Evolutionary conservation across 1,284 basidiomycete species (phyloP), one percentile per base, ranked within the genome.

Genomic region (Cutaneotrichosporon sp.): DNA sequence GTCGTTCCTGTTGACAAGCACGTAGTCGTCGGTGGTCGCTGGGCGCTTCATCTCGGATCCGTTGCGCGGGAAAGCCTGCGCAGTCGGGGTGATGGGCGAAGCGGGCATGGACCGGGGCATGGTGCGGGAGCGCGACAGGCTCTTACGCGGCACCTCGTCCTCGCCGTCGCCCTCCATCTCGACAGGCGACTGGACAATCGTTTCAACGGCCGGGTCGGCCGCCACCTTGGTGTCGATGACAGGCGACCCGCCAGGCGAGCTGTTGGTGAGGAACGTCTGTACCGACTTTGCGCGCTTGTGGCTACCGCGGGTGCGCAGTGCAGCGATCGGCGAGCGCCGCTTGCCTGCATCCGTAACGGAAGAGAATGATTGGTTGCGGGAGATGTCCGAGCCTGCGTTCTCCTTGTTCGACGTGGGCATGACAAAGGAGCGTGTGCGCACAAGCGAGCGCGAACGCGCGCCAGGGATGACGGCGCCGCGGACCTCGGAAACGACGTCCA

Each of bases 351-450:
- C 55, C 21, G 15, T 43, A 3, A 57, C 10, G 3, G 55, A 57
- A 4, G 51, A 49, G 23, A 50, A 53, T 15, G 55, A 57, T 10
- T 44, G 46, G 40, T 51, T 53, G 44, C 51, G 55, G 10, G 55
- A 50, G 15, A 52, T 40, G 37, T 51, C 50, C 17, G 17, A 21
- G 41, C 26, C 37, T 14, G 50, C 40, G 4, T 30, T 41, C 20
- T 35, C 39, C 18, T 18, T 23, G 4, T 12, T n/a, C 30, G 35
- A 47, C n/a, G 41, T 36, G 18, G 38, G 20, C 9, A 41, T 13
- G 13, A 48, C 17, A 33, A 46, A 42, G 4, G 38, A 36, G 8
- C 47, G 41, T 5, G 41, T 43, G 23, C 43, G 53, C 22, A 33
- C 22, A 20, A 45, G 33, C 8, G 48, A 50, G 8, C 43, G 21